Evolutionary conservation across 495 filamentous ascomycete species (phyloP), one percentile per base, ranked within the genome.

Genomic region (Xylaria cubensis): DNA sequence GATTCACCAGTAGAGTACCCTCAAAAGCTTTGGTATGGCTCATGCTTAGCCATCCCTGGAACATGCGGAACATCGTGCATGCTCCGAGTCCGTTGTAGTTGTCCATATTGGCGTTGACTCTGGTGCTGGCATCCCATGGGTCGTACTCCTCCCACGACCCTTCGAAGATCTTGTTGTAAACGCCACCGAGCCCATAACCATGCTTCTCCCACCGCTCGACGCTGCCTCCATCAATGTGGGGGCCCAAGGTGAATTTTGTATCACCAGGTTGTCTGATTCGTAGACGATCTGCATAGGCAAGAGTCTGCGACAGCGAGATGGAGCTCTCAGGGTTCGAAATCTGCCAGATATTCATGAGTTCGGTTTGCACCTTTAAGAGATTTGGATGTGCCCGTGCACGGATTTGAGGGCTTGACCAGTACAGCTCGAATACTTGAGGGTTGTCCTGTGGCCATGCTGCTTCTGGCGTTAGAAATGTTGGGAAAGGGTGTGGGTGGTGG

Each of bases 31-130:
- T 90, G 0, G 88, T 91, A 44, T 84, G 79, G 48, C 92, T 94
- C 88, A 97, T 92, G 48, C 90, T 89, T 32, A 97, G 81, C 94
- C 94, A 97, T 15, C 93, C 94, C 77, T 97, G 94, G 74, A 92
- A 95, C 87, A 94, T 93, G 5, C 94, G 87, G 80, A 95, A 92
- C 89, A 94, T 94, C 8, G 88, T 91, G 81, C 93, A 95, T 15
- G 91, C 89, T 0, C 94, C 94, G 0, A 93, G 87, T 3, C 94
- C 94, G 69, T 94, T 88, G 80, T 97, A 94, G 63, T 96, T 77
- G 75, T 97, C 91, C 76, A 90, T 91, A 29, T 89, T 86, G 21
- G 91, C 94, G 0, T 81, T 79, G 5, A 95, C 80, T 24, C 94
- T 85, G 72, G 89, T 89, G 72, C 87, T 88, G 3, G 89, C 89